Evolutionary conservation across 306 rosid genomes (phyloP).

Genomic region (Fragaria vesca): DNA sequence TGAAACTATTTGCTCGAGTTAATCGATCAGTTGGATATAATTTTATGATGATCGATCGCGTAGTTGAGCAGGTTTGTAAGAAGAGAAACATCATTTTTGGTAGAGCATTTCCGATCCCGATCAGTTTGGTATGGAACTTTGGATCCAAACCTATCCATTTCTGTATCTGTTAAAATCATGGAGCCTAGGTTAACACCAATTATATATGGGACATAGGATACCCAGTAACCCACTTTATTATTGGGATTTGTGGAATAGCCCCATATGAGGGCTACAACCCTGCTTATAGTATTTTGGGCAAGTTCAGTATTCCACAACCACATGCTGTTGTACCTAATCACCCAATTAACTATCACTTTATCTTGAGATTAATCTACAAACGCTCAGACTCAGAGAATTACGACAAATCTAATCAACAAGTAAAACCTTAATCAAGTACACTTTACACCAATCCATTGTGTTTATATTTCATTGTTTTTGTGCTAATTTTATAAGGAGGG

Average conservation of each 20-base stretch:
- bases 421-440: background rate
- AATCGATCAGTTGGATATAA: background rate
- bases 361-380: background rate
- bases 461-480: background rate
- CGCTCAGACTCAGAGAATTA: background rate
- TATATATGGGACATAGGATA: conserved; percentile 13
- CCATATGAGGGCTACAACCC: conserved; percentile 3
- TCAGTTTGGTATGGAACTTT: background rate
- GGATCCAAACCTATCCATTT: background rate
- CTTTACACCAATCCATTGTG: background rate
- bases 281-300: background rate
- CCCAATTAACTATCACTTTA: background rate
- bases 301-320: conserved; percentile 15
- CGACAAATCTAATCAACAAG: background rate
- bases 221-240: background rate
- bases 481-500: background rate
- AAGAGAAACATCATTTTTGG: background rate
- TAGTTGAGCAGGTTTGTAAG: background rate
- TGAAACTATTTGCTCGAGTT: background rate
- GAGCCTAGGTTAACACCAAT: background rate
- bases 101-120: background rate
- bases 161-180: background rate
- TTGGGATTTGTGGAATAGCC: background rate
- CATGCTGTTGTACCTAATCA: conserved; percentile 21
- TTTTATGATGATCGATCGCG: too few relatives aligned